phyloP scores from a whole-genome alignment of 192 early-diverging fungal genomes.

The Coemansia sp. region DNA sequence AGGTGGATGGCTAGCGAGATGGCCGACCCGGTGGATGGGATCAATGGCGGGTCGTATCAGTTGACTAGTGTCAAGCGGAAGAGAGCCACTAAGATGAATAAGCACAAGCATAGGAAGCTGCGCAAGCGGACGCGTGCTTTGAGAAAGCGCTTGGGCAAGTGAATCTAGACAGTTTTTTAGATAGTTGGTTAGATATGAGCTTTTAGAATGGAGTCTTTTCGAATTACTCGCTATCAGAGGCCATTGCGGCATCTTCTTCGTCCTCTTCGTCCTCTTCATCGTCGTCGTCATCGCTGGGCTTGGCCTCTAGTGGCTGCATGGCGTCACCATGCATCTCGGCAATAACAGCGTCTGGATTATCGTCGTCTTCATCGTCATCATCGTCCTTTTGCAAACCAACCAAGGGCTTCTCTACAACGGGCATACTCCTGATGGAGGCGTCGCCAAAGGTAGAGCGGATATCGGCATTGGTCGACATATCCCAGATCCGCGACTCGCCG shows the following conservation, averaged over 20 bases:
- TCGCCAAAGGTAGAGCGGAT: conserved; percentile 57
- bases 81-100: conserved; percentile 91
- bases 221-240: conserved; percentile 19
- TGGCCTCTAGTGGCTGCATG: background rate
- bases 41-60: conserved; percentile 31
- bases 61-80: conserved; percentile 80
- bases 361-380: conserved; percentile 50
- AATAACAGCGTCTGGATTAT: conserved; percentile 45
- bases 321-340: conserved; percentile 38
- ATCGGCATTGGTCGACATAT: conserved; percentile 84
- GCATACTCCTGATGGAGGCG: conserved; percentile 2
- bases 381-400: conserved; percentile 37
- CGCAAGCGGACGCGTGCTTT: conserved; percentile 75
- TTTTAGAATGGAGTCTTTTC: background rate
- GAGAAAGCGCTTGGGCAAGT: conserved; percentile 74
- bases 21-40: conserved; percentile 28
- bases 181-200: background rate
- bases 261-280: conserved; percentile 34
- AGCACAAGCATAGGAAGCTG: conserved; percentile 92
- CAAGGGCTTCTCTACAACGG: conserved; percentile 53
- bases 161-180: background rate
- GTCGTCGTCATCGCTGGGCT: conserved; percentile 22
- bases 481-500: conserved; percentile 92
- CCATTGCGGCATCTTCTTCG: conserved; percentile 32
- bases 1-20: conserved; percentile 22